phyloP scores from a whole-genome alignment of 352 stramenopile species.

The Globisporangium lucens region DNA sequence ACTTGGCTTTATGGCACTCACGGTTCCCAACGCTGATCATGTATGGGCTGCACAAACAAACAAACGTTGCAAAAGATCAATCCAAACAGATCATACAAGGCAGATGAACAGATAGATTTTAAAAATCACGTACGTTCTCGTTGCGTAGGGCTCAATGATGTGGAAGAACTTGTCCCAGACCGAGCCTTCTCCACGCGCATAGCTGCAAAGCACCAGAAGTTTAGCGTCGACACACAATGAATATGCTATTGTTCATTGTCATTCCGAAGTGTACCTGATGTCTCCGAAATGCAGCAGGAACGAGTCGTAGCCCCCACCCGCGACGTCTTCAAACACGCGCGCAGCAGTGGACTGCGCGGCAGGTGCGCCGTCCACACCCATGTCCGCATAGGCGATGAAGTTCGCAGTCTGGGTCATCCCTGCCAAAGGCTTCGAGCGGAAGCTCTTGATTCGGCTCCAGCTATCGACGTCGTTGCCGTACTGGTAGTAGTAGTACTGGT shows the following conservation, averaged over 20 bases:
- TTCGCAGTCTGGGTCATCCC: neutral
- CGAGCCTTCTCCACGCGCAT: slow-evolving; percentile 51
- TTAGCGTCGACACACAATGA: too few relatives aligned
- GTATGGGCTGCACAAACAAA: slow-evolving; percentile 36
- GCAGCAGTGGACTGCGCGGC: slow-evolving; percentile 53
- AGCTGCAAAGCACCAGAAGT: slow-evolving; percentile 25
- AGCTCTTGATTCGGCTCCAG: too few relatives aligned
- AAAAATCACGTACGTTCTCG: slow-evolving; percentile 39
- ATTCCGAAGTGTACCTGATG: slow-evolving; percentile 40
- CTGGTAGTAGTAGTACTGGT: slow-evolving; percentile 58
- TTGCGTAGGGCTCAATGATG: slow-evolving; percentile 64
- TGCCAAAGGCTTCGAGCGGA: too few relatives aligned
- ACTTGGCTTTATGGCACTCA: slow-evolving; percentile 20
- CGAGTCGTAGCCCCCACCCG: slow-evolving; percentile 47
- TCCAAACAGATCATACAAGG: neutral
- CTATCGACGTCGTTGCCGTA: slow-evolving; percentile 50
- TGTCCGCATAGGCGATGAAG: slow-evolving; percentile 82
- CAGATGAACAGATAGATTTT: neutral
- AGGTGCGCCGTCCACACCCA: slow-evolving; percentile 62
- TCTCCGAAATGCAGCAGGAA: slow-evolving; percentile 79
- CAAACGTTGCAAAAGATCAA: neutral
- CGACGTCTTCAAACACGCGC: slow-evolving; percentile 55
- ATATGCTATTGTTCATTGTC: neutral
- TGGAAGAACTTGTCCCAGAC: slow-evolving; percentile 79
- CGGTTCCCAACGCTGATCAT: slow-evolving; percentile 81